Conservation (phyloP, 768 basidiomycete genomes). For the Mycena alexandri region DNA sequence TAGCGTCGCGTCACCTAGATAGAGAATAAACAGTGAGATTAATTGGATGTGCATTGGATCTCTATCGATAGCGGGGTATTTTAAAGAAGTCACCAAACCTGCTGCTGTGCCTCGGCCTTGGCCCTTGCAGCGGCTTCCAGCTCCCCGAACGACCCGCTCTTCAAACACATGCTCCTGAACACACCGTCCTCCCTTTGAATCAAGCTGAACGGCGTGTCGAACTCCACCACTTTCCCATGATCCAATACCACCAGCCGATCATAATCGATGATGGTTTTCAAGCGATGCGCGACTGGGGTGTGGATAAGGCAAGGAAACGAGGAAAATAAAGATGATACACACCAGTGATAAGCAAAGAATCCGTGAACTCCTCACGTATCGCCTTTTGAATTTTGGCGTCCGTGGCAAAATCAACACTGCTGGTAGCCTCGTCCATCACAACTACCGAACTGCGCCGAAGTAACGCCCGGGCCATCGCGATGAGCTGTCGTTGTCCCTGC, state of each 20-base stretch:
- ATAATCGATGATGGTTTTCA: slow-evolving; percentile 86
- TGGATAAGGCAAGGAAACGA: slow-evolving; percentile 13
- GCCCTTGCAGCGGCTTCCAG: slow-evolving; percentile 34
- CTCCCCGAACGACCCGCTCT: slow-evolving; percentile 50
- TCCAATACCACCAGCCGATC: slow-evolving; percentile 86
- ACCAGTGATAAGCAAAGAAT: slow-evolving; percentile 82
- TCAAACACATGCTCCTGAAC: slow-evolving; percentile 66
- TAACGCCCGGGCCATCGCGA: slow-evolving; percentile 88
- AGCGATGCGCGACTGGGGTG: slow-evolving; percentile 78
- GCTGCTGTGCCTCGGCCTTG: slow-evolving; percentile 26
- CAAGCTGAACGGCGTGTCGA: slow-evolving; percentile 66
- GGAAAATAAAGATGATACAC: slow-evolving; percentile 38
- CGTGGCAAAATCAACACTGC: slow-evolving; percentile 85
- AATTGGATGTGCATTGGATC: too few relatives aligned
- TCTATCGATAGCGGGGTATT: too few relatives aligned
- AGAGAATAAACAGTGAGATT: too few relatives aligned
- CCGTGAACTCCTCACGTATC: slow-evolving; percentile 87
- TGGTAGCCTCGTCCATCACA: slow-evolving; percentile 87
- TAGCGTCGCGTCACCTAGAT: too few relatives aligned
- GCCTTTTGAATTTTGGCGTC: slow-evolving; percentile 92
- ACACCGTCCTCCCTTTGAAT: slow-evolving; percentile 60
- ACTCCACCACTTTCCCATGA: slow-evolving; percentile 67
- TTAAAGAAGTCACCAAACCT: slow-evolving; percentile 14
- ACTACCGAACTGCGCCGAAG: slow-evolving; percentile 80
- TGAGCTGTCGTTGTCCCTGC: slow-evolving; percentile 90